Evolutionary conservation across 106 monocot species (phyloP), one percentile per base, ranked within the genome.

Genomic region (Gastrodia elata): DNA sequence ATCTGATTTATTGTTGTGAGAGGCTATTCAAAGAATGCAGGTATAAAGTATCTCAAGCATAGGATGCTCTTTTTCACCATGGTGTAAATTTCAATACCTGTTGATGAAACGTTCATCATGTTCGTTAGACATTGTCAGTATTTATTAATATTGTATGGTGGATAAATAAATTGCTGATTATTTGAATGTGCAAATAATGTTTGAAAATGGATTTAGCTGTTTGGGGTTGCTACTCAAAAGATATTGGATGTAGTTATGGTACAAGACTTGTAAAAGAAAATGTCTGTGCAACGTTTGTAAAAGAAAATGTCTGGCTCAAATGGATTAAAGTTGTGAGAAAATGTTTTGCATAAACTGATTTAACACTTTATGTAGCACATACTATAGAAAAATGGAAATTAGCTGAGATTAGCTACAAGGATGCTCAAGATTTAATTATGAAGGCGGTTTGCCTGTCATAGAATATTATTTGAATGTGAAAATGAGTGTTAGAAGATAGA

Each of bases 391-490:
- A n/a, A n/a, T n/a, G n/a, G n/a, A n/a, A n/a, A n/a, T n/a, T n/a
- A n/a, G n/a, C n/a, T n/a, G n/a, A n/a, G n/a, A n/a, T n/a, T n/a
- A n/a, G n/a, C n/a, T n/a, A n/a, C n/a, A n/a, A n/a, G n/a, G n/a
- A n/a, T n/a, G n/a, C n/a, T n/a, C n/a, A n/a, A n/a, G n/a, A n/a
- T n/a, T n/a, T n/a, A n/a, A n/a, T n/a, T n/a, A n/a, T n/a, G n/a
- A n/a, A n/a, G n/a, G n/a, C n/a, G n/a, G n/a, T n/a, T n/a, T n/a
- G n/a, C n/a, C n/a, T n/a, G n/a, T n/a, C n/a, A n/a, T n/a, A n/a
- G n/a, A n/a, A n/a, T 67, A 35, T 67, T 38, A 65, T 33, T 67
- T 67, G 18, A 37, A 35, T n/a, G 5, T 36, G 61, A 61, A 61
- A 0, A 11, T 15, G 32, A 13, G 61, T 15, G 7, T 27, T 32